Evolutionary conservation across 116 monocot genomes (phyloP), one percentile per base, ranked within the genome.

Genomic region (Posidonia oceanica): DNA sequence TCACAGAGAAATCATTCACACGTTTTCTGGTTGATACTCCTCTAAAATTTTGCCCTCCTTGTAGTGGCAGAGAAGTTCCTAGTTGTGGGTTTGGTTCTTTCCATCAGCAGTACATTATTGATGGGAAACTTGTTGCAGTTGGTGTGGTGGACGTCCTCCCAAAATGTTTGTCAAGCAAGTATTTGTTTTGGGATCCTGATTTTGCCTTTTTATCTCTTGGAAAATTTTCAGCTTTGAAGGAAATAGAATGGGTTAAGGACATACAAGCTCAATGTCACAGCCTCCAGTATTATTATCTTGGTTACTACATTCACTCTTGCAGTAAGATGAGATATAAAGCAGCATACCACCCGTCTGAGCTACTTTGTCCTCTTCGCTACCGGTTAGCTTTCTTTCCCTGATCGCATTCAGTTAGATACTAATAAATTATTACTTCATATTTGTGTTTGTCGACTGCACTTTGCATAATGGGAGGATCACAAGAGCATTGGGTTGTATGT

Each of bases 161-260:
- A 29, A 87, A 74, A 76, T 97, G 92, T 77, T 78, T 97, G 78
- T 97, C 96, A 42, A 97, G 96, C 87, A 97, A 92, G 77, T 97
- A 97, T 77, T 84, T 97, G 36, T 97, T 97, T 77, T 97, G 96
- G 96, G 96, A 97, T 65, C 96, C 96, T 77, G 96, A 97, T 69
- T 65, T 80, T 80, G 83, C 92, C 20, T 87, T 82, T 67, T 65
- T 96, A 60, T 97, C 92, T 55, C 87, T 89, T 69, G 96, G 96
- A 71, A 97, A 92, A 37, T 91, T 85, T 75, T 83, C 96, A 56
- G 92, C 92, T 65, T 67, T 97, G 63, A 88, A 87, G 67, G 96
- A 97, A 82, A 91, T 97, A 80, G 78, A 84, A 41, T 97, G 92
- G 96, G 79, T 97, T 5, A 91, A 79, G 60, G 81, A 83, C 66